A percentile compares a stretch with the other conserved stretches of the same genome.
phyloP scores from a whole-genome alignment of 352 stramenopile genomes.

The Phytophthora sp. region DNA sequence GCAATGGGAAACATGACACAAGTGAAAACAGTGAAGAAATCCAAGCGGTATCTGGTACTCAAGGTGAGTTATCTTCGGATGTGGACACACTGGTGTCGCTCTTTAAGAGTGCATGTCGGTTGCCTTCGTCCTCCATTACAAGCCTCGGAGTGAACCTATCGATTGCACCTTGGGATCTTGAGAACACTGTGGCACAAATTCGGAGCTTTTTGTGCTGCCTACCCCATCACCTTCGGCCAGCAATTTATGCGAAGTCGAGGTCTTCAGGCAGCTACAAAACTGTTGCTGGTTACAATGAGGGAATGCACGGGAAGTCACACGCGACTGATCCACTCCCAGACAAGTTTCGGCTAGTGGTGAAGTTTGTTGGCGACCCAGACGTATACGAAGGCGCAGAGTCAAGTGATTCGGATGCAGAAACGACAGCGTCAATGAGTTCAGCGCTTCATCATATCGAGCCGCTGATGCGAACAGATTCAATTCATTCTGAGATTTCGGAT shows the following conservation, averaged over 20 bases:
- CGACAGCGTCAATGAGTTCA: conserved; percentile 43
- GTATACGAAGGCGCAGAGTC: conserved; percentile 28
- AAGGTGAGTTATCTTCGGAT: conserved; percentile 28
- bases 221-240: conserved; percentile 58
- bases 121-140: conserved; percentile 67
- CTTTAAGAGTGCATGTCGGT: conserved; percentile 51
- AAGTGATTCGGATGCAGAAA: conserved; percentile 49
- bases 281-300: conserved; percentile 17
- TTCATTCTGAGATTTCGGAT: conserved; percentile 79
- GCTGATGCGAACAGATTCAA: conserved; percentile 57
- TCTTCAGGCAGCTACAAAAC: conserved; percentile 34
- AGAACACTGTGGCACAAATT: conserved; percentile 59
- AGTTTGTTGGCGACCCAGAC: conserved; percentile 25
- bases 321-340: conserved; percentile 12
- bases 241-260: conserved; percentile 49
- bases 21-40: conserved; percentile 6
- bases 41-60: conserved; percentile 4
- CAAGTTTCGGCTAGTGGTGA: conserved; percentile 40
- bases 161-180: conserved; percentile 71
- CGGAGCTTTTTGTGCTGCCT: conserved; percentile 59
- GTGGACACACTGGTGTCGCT: conserved; percentile 51
- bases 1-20: conserved; percentile 1
- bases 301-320: conserved; percentile 8
- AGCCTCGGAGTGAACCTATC: conserved; percentile 47
- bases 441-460: conserved; percentile 45